Evolutionary conservation across 2,329 filamentous ascomycete genomes (phyloP).

Genomic region (Ophiostoma ulmi): DNA sequence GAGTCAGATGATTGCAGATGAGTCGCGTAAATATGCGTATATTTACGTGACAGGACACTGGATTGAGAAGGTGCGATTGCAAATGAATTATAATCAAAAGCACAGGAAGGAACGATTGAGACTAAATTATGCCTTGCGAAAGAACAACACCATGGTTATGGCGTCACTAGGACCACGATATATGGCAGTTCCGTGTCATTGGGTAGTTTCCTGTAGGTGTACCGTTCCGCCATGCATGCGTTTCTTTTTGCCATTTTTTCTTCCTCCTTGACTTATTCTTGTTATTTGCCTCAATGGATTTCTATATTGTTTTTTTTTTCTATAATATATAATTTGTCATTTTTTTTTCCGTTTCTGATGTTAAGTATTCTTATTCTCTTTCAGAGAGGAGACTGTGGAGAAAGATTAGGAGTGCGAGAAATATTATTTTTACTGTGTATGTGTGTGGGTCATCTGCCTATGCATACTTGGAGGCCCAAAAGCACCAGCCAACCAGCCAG

Average conservation of each 20-base stretch:
- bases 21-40: constrained; percentile 3
- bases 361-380: not conserved
- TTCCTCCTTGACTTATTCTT: not conserved
- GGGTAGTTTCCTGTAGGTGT: not conserved
- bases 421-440: not conserved
- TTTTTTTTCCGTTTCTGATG: not conserved
- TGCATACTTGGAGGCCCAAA: not conserved
- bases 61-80: not conserved
- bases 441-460: not conserved
- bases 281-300: not conserved
- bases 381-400: not conserved
- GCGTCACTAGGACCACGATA: not conserved
- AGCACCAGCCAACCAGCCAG: too few relatives aligned
- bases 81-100: not conserved
- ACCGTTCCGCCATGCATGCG: not conserved
- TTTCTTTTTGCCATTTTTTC: not conserved
- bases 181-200: not conserved
- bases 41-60: not conserved
- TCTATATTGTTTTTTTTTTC: not conserved
- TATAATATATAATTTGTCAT: not conserved
- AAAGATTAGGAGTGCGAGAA: not conserved
- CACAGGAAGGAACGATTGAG: not conserved
- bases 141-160: not conserved
- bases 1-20: constrained; percentile 20
- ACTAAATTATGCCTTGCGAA: too few relatives aligned